Evolutionary conservation across 495 filamentous ascomycete species (phyloP).

Genomic region (Penicillium flavigenum): DNA sequence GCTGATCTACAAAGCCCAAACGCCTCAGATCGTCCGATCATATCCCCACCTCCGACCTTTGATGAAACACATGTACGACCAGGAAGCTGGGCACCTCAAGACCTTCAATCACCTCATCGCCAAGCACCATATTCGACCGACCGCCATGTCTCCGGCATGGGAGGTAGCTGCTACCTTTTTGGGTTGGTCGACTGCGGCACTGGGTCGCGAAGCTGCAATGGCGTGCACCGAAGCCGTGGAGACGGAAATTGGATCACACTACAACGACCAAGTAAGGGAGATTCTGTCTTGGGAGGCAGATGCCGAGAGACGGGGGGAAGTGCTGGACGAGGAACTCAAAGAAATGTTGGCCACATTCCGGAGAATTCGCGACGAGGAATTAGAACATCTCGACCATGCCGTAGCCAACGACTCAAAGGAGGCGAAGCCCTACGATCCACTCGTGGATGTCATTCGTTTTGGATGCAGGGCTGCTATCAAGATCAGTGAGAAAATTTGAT

Average conservation of each 20-base stretch:
- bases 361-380: slow-evolving; percentile 88
- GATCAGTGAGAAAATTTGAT: slow-evolving; percentile 79
- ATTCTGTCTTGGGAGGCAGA: slow-evolving; percentile 77
- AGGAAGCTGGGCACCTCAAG: slow-evolving; percentile 81
- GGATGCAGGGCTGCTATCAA: slow-evolving; percentile 92
- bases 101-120: slow-evolving; percentile 84
- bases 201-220: slow-evolving; percentile 95
- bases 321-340: slow-evolving; percentile 73
- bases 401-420: slow-evolving; percentile 88
- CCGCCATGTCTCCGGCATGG: slow-evolving; percentile 93
- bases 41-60: slow-evolving; percentile 84
- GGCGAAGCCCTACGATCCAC: slow-evolving; percentile 80
- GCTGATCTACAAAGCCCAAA: slow-evolving; percentile 82
- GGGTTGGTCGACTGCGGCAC: slow-evolving; percentile 84
- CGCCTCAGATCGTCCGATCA: slow-evolving; percentile 65
- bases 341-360: slow-evolving; percentile 72
- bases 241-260: slow-evolving; percentile 95
- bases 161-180: slow-evolving; percentile 76
- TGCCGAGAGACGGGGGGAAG: slow-evolving; percentile 59
- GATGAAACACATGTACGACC: slow-evolving; percentile 98
- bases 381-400: slow-evolving; percentile 95
- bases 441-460: slow-evolving; percentile 83
- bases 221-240: slow-evolving; percentile 98
- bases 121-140: slow-evolving; percentile 88
- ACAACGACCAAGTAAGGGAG: slow-evolving; percentile 84